Base-by-base conservation (phyloP, 345 rosid species). In the Lepidium aucheri region DNA sequence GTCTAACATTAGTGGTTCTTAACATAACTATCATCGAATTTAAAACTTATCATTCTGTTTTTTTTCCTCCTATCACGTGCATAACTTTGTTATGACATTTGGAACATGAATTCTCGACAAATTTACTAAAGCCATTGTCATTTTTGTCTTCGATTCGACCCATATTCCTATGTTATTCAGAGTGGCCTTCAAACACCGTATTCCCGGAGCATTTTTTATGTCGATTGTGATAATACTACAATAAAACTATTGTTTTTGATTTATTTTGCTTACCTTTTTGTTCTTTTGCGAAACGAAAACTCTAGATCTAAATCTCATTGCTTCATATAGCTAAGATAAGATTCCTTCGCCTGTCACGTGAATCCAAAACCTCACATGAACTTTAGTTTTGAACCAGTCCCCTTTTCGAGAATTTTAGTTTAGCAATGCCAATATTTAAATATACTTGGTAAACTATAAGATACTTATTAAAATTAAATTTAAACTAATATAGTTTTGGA, bases 311-410 rank as follows among this genome's bases (percentile, higher is more conserved):
- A 72, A 65, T 65, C 71, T 57, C 66, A 57, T 26, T 65, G 71
- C 60, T 53, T 56, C 4, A 36, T 40, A 57, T 56, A 65, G 70
- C 53, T 72, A 49, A 5, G 32, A 28, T 28, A 28, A 28, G 76
- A 65, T 65, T 72, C 70, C 60, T 72, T 72, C 65, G 60, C 46
- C 39, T 12, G 65, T 50, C 76, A 57, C 53, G 15, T 72, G 53
- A 72, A 64, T 65, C 76, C 76, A 72, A 72, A 64, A 64, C 36
- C 20, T 72, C 76, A 65, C 76, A 65, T 72, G 70, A 72, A 56
- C 30, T 18, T 32, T 56, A 5, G 53, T 49, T 47, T 72, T n/a
- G 8, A 55, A 64, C 13, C 24, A 49, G 40, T 64, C 65, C 54
- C 11, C 41, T 18, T 56, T 49, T 40, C 76, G 45, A 72, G 22